Evolutionary conservation across 768 basidiomycete genomes (phyloP), one percentile per base, ranked within the genome.

Genomic region (Russula abietina): DNA sequence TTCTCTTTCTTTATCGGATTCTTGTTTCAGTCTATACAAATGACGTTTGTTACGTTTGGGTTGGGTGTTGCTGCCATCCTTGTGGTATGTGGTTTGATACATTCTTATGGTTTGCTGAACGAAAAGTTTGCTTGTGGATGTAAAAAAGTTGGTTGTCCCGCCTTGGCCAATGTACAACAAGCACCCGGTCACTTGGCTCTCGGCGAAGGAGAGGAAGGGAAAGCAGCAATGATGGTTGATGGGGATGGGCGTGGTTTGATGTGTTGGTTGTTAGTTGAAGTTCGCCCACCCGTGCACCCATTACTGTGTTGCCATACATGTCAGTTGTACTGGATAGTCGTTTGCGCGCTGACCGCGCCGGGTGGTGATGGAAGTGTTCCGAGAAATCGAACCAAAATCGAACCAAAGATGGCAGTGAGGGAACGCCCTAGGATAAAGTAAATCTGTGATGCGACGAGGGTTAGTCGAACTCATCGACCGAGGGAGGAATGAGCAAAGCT

Each of bases 121-220:
- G 53, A 54, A 24, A 24, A 24, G n/a, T 10, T 32, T 38, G 30
- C 19, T 22, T 14, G 33, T 54, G 50, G 17, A 38, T 50, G 19
- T 53, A 14, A 3, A 36, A 39, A 65, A 90, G 89, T 72, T 78
- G 52, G 76, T 84, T 14, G 63, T 91, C 4, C 89, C 89, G 0
- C 84, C 85, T 10, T 91, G 89, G 89, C 80, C 84, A 0, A 74
- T 81, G 72, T 88, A 78, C 74, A 87, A 84, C 66, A 72, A 71
- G 16, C 79, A 88, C 69, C 82, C 85, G 17, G 82, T 87, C 41
- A 75, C 79, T 65, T 88, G 86, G 87, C 73, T 87, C 19, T 77
- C 83, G 4, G 69, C 65, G 22, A 61, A 59, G 45, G 65, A 68
- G 33, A 57, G 55, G 46, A 74, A 79, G 70, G 72, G 72, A 68